Conservation (phyloP, 176 grass and related monocot genomes). For the Hordeum marinum region DNA sequence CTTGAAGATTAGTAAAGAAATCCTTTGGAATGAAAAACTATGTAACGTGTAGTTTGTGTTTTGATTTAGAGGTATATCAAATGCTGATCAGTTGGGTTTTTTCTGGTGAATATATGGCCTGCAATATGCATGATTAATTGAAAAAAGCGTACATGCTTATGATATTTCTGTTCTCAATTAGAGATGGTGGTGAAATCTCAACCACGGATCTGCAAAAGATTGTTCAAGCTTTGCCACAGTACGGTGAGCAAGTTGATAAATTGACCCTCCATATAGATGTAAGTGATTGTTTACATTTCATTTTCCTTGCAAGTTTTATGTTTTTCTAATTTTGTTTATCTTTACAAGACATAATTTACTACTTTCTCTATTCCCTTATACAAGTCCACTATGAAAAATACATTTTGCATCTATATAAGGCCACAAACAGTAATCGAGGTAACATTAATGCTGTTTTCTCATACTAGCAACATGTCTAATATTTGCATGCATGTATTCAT, state of each 20-base stretch:
- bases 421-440: too few relatives aligned
- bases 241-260: slow-evolving; percentile 86
- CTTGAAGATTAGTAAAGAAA: neutral
- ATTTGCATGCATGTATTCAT: too few relatives aligned
- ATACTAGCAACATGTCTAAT: too few relatives aligned
- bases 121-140: neutral
- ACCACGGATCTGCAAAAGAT: slow-evolving; percentile 92
- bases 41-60: slow-evolving; percentile 1
- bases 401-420: too few relatives aligned
- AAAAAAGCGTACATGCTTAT: neutral
- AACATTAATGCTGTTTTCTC: too few relatives aligned
- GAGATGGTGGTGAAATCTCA: slow-evolving; percentile 93
- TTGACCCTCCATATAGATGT: slow-evolving; percentile 95
- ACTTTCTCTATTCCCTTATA: neutral
- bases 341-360: slow-evolving; percentile 3
- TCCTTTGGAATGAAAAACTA: neutral
- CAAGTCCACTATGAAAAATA: too few relatives aligned
- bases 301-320: neutral
- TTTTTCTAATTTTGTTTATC: neutral
- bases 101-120: slow-evolving; percentile 7
- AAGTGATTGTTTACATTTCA: slow-evolving; percentile 22
- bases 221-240: slow-evolving; percentile 96
- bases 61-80: neutral
- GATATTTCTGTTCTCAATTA: slow-evolving; percentile 41
- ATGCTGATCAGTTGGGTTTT: neutral